These are phyloP conservation scores for Plasmodium adleri DNA, from an alignment of 169 alveolate species.

Conservation along the genomic window DNA sequence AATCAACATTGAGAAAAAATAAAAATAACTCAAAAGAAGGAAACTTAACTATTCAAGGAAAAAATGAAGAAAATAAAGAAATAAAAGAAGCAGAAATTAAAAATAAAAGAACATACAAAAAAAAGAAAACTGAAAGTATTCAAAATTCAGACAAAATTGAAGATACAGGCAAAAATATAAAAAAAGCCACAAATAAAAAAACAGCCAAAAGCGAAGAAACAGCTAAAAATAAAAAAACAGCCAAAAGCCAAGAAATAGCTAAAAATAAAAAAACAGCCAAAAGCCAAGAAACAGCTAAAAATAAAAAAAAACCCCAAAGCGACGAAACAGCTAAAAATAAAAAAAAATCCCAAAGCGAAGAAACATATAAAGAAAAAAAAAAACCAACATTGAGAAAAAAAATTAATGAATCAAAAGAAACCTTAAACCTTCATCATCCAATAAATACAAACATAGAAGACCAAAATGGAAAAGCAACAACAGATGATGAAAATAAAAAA, in stretches of 20 bases:
- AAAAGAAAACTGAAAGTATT: slow-evolving; percentile 11
- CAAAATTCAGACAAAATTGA: not conserved
- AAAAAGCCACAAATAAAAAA: slow-evolving; percentile 32
- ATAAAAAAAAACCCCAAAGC: not conserved
- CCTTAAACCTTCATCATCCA: not conserved
- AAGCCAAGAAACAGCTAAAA: slow-evolving; percentile 3
- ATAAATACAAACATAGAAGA: not conserved
- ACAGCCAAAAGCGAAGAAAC: slow-evolving; percentile 26
- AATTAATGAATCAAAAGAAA: not conserved
- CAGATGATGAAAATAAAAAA: not conserved
- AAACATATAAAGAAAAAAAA: slow-evolving; percentile 1
- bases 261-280: slow-evolving; percentile 20
- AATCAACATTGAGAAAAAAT: not conserved
- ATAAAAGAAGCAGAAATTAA: not conserved
- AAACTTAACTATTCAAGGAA: not conserved
- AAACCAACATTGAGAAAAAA: slow-evolving; percentile 1
- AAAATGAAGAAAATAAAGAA: not conserved
- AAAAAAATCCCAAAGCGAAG: slow-evolving; percentile 6
- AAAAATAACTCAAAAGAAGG: not conserved
- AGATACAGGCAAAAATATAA: not conserved
- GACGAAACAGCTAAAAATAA: not conserved
- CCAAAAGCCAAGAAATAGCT: slow-evolving; percentile 22
- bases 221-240: slow-evolving; percentile 27
- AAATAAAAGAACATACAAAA: not conserved
- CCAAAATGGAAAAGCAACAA: not conserved